A percentile compares a stretch with the other conserved stretches of the same genome.
These are phyloP conservation scores for Aspergillus japonicus DNA, from an alignment of 2,329 filamentous ascomycete genomes.

Conservation along the genomic window DNA sequence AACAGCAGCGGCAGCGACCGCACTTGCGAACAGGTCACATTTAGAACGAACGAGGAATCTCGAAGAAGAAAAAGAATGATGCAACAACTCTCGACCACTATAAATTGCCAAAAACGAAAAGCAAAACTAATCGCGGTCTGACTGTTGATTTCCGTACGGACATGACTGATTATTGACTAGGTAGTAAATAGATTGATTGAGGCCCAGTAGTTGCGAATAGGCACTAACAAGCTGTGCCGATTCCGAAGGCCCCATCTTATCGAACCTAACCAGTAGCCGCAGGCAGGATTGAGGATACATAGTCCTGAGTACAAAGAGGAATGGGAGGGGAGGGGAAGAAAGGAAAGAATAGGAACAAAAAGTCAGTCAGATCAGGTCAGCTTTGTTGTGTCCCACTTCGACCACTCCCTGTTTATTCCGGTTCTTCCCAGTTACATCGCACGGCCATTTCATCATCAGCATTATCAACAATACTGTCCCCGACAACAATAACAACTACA, in stretches of 20 bases:
- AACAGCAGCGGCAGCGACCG: not conserved
- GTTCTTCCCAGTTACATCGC: not conserved
- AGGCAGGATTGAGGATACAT: conserved; percentile 6
- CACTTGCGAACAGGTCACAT: not conserved
- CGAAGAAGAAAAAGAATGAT: not conserved
- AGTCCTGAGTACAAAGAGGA: conserved; percentile 6
- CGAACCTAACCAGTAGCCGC: not conserved
- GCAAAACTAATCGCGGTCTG: no score
- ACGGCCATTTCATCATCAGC: not conserved
- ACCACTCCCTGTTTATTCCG: not conserved
- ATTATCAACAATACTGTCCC: not conserved
- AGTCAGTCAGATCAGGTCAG: not conserved
- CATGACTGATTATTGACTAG: not conserved
- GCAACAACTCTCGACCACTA: not conserved
- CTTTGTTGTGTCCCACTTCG: not conserved
- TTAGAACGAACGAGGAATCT: not conserved
- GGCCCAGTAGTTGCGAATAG: not conserved
- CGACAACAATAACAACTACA: not conserved
- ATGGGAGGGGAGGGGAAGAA: not conserved
- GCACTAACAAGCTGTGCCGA: not conserved
- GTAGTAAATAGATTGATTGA: not conserved
- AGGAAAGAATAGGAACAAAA: not conserved
- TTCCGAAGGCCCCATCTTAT: not conserved
- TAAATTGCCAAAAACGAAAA: not conserved
- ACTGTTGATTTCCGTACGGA: not conserved